Conservation (phyloP, 495 filamentous ascomycete species). For the Xylaria intraflava region DNA sequence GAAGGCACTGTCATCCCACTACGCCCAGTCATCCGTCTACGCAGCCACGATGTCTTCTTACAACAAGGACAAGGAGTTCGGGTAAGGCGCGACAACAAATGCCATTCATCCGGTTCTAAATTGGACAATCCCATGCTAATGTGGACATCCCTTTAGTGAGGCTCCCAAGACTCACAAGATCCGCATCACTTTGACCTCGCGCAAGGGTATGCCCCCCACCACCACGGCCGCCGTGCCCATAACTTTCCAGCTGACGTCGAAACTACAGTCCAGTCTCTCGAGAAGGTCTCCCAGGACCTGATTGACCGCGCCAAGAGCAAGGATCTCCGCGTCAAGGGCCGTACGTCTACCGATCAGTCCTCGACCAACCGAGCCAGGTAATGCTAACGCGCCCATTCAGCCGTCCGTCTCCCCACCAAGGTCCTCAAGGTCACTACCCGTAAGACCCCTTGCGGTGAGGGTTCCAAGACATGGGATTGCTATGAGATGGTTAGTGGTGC, state of each 20-base stretch:
- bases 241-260: conserved; percentile 31
- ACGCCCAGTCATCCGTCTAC: neutral
- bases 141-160: conserved; percentile 19
- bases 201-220: conserved; percentile 2
- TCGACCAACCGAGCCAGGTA: neutral
- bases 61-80: conserved; percentile 92
- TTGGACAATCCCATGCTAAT: neutral
- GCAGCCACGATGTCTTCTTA: conserved; percentile 81
- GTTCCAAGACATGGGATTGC: conserved; percentile 98
- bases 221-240: neutral
- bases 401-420: conserved; percentile 98
- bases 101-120: neutral
- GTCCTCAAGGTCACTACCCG: conserved; percentile 84
- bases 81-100: conserved; percentile 4
- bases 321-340: conserved; percentile 97
- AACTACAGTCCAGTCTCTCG: conserved; percentile 65
- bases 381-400: conserved; percentile 66
- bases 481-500: conserved; percentile 70
- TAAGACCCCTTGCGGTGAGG: conserved; percentile 94
- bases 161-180: conserved; percentile 27
- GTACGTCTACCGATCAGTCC: conserved; percentile 4
- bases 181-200: conserved; percentile 16
- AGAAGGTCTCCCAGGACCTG: conserved; percentile 97
- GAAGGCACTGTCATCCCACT: conserved; percentile 35
- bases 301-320: conserved; percentile 98